These are phyloP conservation scores for Phanerochaete carnosa DNA, from an alignment of 768 basidiomycete genomes.

Conservation along the genomic window DNA sequence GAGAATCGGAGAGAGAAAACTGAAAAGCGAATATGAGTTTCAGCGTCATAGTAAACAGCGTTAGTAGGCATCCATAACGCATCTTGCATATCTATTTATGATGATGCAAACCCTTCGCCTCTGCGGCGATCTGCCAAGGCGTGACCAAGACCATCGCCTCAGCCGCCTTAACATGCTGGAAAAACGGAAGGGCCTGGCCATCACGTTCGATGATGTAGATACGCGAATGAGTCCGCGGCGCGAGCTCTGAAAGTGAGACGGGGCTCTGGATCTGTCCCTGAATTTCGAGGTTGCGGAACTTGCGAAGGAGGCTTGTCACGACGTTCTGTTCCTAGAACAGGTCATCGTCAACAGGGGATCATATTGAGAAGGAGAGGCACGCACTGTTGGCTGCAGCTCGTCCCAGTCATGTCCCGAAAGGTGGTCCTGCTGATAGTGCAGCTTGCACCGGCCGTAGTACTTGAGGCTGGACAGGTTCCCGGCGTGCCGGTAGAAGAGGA, in stretches of 20 bases:
- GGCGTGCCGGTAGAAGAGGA: not conserved
- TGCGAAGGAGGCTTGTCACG: not conserved
- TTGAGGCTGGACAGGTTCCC: not conserved
- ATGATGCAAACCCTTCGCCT: not conserved
- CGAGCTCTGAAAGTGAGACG: not conserved
- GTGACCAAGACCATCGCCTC: not conserved
- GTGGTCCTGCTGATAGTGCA: not conserved
- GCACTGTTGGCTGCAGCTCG: not conserved
- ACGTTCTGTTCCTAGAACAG: not conserved
- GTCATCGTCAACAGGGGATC: not conserved
- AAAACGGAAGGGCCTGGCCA: not conserved
- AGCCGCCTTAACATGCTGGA: not conserved
- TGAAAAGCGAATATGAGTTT: too few relatives aligned
- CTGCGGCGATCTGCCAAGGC: not conserved
- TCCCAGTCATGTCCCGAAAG: not conserved
- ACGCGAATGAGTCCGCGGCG: not conserved
- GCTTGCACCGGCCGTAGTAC: not conserved
- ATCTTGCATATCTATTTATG: too few relatives aligned
- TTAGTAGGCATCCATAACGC: too few relatives aligned
- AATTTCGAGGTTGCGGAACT: not conserved
- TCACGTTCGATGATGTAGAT: not conserved
- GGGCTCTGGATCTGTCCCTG: not conserved
- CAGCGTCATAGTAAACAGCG: too few relatives aligned
- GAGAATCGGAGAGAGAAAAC: too few relatives aligned
- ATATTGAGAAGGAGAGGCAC: not conserved